Evolutionary conservation across 768 basidiomycete species (phyloP).

Genomic region (Leccinum variicolor): DNA sequence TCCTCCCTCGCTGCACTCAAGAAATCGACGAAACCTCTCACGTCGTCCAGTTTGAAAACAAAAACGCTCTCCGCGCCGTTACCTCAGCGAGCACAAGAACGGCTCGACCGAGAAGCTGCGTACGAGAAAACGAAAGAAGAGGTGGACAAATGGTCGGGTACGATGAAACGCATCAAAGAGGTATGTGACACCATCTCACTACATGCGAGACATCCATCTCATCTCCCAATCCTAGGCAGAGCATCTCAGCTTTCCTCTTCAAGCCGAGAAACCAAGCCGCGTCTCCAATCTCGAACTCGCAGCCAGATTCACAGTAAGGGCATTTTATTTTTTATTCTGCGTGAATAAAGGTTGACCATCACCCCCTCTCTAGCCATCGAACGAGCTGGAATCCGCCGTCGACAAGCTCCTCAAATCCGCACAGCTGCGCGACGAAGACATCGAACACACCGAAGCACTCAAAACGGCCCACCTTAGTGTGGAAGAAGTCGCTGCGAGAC

Average conservation of each 20-base stretch:
- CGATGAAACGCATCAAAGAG: conserved; percentile 90
- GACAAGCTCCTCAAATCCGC: conserved; percentile 78
- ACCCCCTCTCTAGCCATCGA: conserved; percentile 58
- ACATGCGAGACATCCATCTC: not conserved
- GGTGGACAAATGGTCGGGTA: conserved; percentile 89
- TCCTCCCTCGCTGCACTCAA: conserved; percentile 62
- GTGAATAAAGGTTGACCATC: not conserved
- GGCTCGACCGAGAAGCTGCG: conserved; percentile 88
- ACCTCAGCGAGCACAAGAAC: conserved; percentile 82
- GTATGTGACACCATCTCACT: conserved; percentile 34
- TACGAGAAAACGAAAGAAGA: conserved; percentile 92
- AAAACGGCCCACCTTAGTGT: conserved; percentile 77
- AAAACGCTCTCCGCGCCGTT: conserved; percentile 77
- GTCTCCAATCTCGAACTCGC: conserved; percentile 72
- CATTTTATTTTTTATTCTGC: not conserved
- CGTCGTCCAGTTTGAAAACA: conserved; percentile 50
- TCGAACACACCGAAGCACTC: conserved; percentile 78
- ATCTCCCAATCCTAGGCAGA: conserved; percentile 56
- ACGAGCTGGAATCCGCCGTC: conserved; percentile 80
- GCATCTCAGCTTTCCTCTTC: conserved; percentile 82
- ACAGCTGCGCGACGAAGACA: conserved; percentile 77
- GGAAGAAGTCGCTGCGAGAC: conserved; percentile 82
- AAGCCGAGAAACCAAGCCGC: conserved; percentile 52
- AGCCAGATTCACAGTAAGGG: conserved; percentile 78
- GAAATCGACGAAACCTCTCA: conserved; percentile 64